phyloP scores from a whole-genome alignment of 345 rosid genomes.

The Eutrema heterophyllum region DNA sequence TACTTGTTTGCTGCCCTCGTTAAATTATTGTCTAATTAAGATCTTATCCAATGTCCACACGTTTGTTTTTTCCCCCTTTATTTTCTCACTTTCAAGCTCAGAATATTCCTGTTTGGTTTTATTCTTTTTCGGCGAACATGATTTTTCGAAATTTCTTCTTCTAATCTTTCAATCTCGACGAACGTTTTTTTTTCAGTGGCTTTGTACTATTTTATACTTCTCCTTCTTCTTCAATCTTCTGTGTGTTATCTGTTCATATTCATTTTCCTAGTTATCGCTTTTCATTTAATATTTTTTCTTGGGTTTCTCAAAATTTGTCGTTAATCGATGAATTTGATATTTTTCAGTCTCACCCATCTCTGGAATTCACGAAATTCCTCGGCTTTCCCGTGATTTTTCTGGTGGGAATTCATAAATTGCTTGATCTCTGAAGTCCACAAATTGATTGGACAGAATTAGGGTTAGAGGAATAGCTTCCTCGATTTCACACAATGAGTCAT shows the following conservation, averaged over 20 bases:
- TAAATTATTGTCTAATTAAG: slow-evolving; percentile 10
- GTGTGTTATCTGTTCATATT: neutral
- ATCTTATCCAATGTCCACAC: slow-evolving; percentile 26
- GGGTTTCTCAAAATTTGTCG: slow-evolving; percentile 24
- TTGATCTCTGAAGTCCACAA: neutral
- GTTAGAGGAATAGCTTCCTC: slow-evolving; percentile 16
- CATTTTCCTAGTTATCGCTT: neutral
- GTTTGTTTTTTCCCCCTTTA: neutral
- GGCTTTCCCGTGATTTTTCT: slow-evolving; percentile 7
- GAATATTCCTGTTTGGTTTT: slow-evolving; percentile 1
- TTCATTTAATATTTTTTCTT: neutral
- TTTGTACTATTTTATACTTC: neutral
- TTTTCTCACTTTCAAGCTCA: neutral
- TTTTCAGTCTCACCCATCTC: slow-evolving; percentile 29
- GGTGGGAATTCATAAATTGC: slow-evolving; percentile 2
- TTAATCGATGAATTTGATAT: slow-evolving; percentile 16
- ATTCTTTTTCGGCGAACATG: neutral
- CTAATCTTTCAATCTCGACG: slow-evolving; percentile 14
- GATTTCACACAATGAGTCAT: slow-evolving; percentile 45
- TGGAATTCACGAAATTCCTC: slow-evolving; percentile 13
- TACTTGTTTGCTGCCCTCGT: neutral
- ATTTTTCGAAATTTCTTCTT: slow-evolving; percentile 8
- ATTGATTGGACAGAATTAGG: slow-evolving; percentile 28
- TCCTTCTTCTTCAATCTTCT: neutral
- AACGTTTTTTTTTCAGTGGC: slow-evolving; percentile 1